A percentile compares a stretch with the other conserved stretches of the same genome.
phyloP scores from a whole-genome alignment of 441 rosid genomes.

The Euphorbia schlechtendalii region DNA sequence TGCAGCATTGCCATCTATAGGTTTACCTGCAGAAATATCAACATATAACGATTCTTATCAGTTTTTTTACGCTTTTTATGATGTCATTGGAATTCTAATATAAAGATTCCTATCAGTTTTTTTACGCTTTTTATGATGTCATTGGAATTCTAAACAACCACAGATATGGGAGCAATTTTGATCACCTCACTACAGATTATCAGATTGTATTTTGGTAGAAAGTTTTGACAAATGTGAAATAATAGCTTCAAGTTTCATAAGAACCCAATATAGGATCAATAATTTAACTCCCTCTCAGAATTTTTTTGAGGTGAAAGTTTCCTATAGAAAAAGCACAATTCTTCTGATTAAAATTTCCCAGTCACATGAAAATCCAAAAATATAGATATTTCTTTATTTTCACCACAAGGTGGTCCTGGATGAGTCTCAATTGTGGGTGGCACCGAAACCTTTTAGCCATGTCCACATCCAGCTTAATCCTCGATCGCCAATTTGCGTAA shows the following conservation, averaged over 20 bases:
- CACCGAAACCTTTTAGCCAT: too few relatives aligned
- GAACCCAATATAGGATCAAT: background rate
- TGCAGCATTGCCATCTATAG: slow-evolving; percentile 17
- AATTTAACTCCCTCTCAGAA: background rate
- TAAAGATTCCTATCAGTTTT: slow-evolving; percentile 16
- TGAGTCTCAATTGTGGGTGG: too few relatives aligned
- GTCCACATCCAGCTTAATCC: too few relatives aligned
- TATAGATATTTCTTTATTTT: too few relatives aligned
- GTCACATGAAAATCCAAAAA: background rate
- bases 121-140: slow-evolving; percentile 21
- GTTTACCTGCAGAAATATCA: slow-evolving; percentile 16
- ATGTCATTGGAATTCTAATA: slow-evolving; percentile 23
- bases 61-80: slow-evolving; percentile 20
- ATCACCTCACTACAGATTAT: slow-evolving; percentile 15
- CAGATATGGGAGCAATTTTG: too few relatives aligned
- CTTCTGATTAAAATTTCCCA: background rate
- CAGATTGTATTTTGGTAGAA: too few relatives aligned
- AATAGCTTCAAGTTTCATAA: background rate
- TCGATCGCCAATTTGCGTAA: too few relatives aligned
- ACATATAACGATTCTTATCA: slow-evolving; percentile 19
- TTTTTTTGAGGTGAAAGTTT: background rate
- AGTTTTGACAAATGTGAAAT: too few relatives aligned
- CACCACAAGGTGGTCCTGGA: too few relatives aligned
- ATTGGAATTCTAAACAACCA: slow-evolving; percentile 24
- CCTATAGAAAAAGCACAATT: background rate